Conservation (phyloP, 2,329 filamentous ascomycete species). For the Hymenoscyphus albidus region DNA sequence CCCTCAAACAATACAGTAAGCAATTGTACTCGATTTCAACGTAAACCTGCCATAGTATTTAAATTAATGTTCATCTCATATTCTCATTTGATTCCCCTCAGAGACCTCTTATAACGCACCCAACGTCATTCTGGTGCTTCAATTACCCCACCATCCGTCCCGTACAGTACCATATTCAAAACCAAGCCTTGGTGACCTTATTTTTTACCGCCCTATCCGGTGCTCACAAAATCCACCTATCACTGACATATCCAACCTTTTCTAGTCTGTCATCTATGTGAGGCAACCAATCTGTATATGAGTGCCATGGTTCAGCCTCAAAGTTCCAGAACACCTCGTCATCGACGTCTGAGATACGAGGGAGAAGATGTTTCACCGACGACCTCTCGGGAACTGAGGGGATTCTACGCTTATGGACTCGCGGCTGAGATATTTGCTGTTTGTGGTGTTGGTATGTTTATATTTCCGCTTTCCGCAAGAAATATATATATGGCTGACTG, state of each 20-base stretch:
- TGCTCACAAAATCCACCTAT: neutral
- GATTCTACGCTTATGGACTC: conserved; percentile 95
- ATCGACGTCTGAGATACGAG: conserved; percentile 52
- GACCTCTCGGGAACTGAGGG: conserved; percentile 77
- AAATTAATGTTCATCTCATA: no score
- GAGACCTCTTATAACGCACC: neutral
- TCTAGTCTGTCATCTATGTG: neutral
- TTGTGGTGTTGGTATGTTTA: conserved; percentile 69
- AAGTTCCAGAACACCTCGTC: neutral
- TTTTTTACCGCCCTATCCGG: neutral
- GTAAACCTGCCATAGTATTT: no score
- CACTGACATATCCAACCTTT: neutral
- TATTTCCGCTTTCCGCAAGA: neutral
- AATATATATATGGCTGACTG: neutral
- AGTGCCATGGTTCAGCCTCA: neutral
- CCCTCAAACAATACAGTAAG: no score
- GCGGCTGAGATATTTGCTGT: conserved; percentile 95
- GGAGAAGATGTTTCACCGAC: conserved; percentile 85
- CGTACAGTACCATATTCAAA: neutral
- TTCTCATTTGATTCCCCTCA: neutral
- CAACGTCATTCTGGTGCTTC: neutral
- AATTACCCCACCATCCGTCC: neutral
- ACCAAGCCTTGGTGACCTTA: no score
- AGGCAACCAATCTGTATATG: neutral
- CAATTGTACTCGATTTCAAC: no score